Evolutionary conservation across 2,329 filamentous ascomycete species (phyloP).

Genomic region (Elsinoe arachidis): DNA sequence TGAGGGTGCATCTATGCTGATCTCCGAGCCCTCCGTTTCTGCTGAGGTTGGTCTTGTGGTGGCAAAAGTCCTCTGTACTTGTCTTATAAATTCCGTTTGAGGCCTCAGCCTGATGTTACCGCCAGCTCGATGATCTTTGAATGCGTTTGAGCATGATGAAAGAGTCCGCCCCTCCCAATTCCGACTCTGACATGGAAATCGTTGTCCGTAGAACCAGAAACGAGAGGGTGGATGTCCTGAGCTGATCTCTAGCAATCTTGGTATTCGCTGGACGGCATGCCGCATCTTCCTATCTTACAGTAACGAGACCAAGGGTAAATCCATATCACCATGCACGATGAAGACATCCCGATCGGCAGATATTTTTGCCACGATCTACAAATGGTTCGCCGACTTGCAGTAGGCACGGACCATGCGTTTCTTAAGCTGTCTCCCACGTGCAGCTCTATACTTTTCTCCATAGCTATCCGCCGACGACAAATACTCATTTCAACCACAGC

Average conservation of each 20-base stretch:
- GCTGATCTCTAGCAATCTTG: neutral
- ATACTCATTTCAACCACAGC: neutral
- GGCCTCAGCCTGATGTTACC: no score
- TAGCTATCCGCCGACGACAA: neutral
- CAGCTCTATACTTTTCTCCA: neutral
- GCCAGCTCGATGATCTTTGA: no score
- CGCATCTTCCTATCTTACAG: neutral
- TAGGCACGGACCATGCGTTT: constrained; percentile 19
- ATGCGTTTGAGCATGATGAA: no score
- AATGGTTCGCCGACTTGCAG: neutral
- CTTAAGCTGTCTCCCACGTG: constrained; percentile 15
- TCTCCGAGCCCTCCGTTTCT: neutral
- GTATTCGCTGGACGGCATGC: neutral
- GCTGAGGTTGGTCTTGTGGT: neutral
- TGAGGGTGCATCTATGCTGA: neutral
- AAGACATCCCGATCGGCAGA: neutral
- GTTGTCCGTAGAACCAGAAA: no score
- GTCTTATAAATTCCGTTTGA: no score
- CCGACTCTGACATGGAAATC: no score
- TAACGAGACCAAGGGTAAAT: no score
- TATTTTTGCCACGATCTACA: neutral
- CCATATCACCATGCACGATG: neutral
- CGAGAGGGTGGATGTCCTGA: no score
- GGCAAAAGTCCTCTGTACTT: no score
- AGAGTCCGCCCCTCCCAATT: no score